Evolutionary conservation across 2,329 filamentous ascomycete genomes (phyloP), one percentile per base, ranked within the genome.

Genomic region (Pyricularia sp.): DNA sequence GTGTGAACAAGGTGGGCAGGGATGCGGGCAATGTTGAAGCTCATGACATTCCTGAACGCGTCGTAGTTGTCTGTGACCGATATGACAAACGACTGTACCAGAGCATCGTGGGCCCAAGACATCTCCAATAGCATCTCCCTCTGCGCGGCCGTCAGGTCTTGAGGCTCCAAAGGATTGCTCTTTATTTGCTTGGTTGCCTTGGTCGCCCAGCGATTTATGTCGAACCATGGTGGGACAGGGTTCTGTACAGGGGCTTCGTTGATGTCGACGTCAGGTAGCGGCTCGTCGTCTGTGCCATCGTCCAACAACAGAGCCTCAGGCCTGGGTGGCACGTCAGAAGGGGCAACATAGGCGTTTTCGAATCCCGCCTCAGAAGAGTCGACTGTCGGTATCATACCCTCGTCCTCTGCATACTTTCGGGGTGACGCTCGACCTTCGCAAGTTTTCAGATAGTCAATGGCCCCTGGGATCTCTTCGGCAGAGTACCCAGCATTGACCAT

Each of bases 41-140:
- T 84, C 26, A 81, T 82, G 59, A 90, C 78, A 6, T 78, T 73
- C 8, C 70, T 66, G 68, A 89, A 88, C 1, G 77, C 79, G 5
- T 70, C 68, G 4, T 77, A 76, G 66, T 87, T 88, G 69, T 89
- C 85, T 28, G 86, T 82, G 59, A 89, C 73, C 1, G 85, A 82
- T 62, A 89, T 81, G 68, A 86, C 81, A 68, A 87, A 90, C 0
- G 87, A 88, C 62, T 86, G 83, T 61, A 90, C 78, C 71, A 90
- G 87, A 22, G 86, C 87, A 64, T 83, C 78, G 68, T 90, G 86
- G 7, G 86, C 86, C 84, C 87, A 89, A 64, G 86, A 82, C 3
- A 85, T 83, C 71, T 90, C 87, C 49, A 88, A 75, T 1, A 90
- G 74, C 83, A 88, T 86, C 72, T 89, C 86, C 64, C 81, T 84